A percentile compares a stretch with the other conserved stretches of the same genome.
Conservation (phyloP, 352 stramenopile species). For the Pythium monospermum region DNA sequence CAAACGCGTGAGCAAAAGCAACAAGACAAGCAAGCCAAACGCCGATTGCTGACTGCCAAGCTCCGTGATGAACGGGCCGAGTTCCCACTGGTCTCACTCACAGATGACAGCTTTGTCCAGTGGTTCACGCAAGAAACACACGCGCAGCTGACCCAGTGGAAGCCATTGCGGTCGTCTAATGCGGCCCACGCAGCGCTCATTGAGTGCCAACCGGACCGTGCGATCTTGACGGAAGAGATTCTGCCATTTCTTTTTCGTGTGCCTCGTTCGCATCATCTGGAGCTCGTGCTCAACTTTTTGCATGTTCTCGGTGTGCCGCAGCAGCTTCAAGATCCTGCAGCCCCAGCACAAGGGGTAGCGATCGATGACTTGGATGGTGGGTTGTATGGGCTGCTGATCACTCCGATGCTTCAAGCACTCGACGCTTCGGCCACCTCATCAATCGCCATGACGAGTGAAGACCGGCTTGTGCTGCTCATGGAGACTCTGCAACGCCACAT, state of each 20-base stretch:
- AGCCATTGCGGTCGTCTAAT: slow-evolving; percentile 39
- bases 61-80: slow-evolving; percentile 57
- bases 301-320: slow-evolving; percentile 39
- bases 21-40: slow-evolving; percentile 21
- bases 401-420: slow-evolving; percentile 36
- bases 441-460: slow-evolving; percentile 3
- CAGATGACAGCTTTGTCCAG: slow-evolving; percentile 33
- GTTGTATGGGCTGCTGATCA: slow-evolving; percentile 25
- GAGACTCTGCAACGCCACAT: neutral
- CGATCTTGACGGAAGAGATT: slow-evolving; percentile 66
- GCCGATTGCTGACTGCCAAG: slow-evolving; percentile 12
- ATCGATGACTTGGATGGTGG: slow-evolving; percentile 30
- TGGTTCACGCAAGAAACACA: slow-evolving; percentile 49
- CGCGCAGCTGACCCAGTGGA: slow-evolving; percentile 42
- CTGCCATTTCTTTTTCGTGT: slow-evolving; percentile 73
- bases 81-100: slow-evolving; percentile 22
- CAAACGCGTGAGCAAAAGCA: slow-evolving; percentile 24
- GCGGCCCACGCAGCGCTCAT: slow-evolving; percentile 46
- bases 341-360: slow-evolving; percentile 22
- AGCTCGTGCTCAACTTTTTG: slow-evolving; percentile 37
- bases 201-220: slow-evolving; percentile 54
- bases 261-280: slow-evolving; percentile 23
- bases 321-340: neutral
- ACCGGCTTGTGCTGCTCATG: slow-evolving; percentile 7
- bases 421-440: slow-evolving; percentile 13